A percentile compares a stretch with the other conserved stretches of the same genome.
Evolutionary conservation across 768 basidiomycete species (phyloP).

Genomic region (Chiua virens): DNA sequence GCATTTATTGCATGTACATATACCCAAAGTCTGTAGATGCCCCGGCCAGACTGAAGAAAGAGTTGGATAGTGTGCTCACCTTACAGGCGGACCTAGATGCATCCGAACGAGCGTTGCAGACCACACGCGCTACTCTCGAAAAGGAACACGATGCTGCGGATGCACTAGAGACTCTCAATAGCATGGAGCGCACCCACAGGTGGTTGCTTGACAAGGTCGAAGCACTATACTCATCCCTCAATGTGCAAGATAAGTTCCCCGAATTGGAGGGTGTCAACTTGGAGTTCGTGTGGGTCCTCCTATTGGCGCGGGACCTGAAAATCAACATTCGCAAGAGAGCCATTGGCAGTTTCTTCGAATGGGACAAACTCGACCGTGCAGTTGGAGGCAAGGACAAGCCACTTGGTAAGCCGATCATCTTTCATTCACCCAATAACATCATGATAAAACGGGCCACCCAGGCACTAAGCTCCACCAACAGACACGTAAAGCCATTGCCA

Average conservation of each 20-base stretch:
- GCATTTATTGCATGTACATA: no score
- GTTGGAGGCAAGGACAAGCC: slow-evolving; percentile 18
- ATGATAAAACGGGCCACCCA: no score
- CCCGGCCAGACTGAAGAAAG: slow-evolving; percentile 30
- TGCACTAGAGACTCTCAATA: slow-evolving; percentile 9
- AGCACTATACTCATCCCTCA: slow-evolving; percentile 6
- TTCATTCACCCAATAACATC: no score
- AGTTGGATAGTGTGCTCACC: slow-evolving; percentile 30
- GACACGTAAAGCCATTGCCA: no score
- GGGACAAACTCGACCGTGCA: slow-evolving; percentile 26
- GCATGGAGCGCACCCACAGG: slow-evolving; percentile 12
- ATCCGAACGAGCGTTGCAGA: slow-evolving; percentile 24
- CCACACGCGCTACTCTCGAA: slow-evolving; percentile 6
- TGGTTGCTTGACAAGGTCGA: slow-evolving; percentile 1
- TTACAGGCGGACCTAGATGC: slow-evolving; percentile 32
- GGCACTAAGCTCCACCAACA: no score
- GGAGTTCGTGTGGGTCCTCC: slow-evolving; percentile 1
- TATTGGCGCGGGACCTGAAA: no score
- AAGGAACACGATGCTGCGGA: neutral
- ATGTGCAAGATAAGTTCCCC: slow-evolving; percentile 6
- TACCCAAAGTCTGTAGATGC: slow-evolving; percentile 27
- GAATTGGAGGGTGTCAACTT: slow-evolving; percentile 3
- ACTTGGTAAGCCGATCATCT: no score
- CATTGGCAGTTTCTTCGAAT: slow-evolving; percentile 26
- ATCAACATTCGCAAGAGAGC: slow-evolving; percentile 21